phyloP scores from a whole-genome alignment of 2,329 filamentous ascomycete genomes.

The Scleromitrula shiraiana region DNA sequence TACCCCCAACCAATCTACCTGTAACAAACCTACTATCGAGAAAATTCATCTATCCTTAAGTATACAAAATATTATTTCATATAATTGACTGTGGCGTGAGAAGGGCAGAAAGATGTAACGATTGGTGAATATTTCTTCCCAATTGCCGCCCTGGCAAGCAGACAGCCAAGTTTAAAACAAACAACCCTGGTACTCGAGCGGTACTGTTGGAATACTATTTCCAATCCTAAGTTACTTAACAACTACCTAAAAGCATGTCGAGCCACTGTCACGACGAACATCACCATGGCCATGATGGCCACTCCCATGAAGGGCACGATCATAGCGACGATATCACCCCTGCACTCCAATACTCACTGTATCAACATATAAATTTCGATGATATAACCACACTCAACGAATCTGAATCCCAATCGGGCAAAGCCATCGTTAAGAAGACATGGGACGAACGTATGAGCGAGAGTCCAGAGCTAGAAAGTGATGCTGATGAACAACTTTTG shows the following conservation, averaged over 20 bases:
- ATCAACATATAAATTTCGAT: conserved; percentile 87
- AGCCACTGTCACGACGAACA: conserved; percentile 41
- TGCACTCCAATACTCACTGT: conserved; percentile 82
- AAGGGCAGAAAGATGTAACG: too few species aligned
- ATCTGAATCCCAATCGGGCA: conserved; percentile 56
- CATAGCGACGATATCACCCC: conserved; percentile 90
- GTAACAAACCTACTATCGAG: too few species aligned
- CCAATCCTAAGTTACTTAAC: too few species aligned
- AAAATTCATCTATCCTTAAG: too few species aligned
- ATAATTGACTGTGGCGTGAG: too few species aligned
- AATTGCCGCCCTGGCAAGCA: neutral
- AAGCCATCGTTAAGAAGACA: conserved; percentile 76
- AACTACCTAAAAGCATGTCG: too few species aligned
- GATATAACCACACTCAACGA: conserved; percentile 82
- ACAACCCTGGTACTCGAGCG: too few species aligned
- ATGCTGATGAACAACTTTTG: conserved; percentile 87
- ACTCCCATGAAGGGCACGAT: conserved; percentile 67
- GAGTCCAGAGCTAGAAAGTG: conserved; percentile 71
- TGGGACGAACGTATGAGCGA: conserved; percentile 72
- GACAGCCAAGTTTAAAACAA: neutral
- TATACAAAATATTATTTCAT: too few species aligned
- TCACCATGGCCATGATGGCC: conserved; percentile 35
- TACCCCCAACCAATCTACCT: too few species aligned
- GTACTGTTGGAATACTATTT: too few species aligned
- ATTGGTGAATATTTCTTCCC: neutral